These are phyloP conservation scores for Beta corolliflora DNA, from an alignment of 179 eudicot genomes.

Conservation along the genomic window DNA sequence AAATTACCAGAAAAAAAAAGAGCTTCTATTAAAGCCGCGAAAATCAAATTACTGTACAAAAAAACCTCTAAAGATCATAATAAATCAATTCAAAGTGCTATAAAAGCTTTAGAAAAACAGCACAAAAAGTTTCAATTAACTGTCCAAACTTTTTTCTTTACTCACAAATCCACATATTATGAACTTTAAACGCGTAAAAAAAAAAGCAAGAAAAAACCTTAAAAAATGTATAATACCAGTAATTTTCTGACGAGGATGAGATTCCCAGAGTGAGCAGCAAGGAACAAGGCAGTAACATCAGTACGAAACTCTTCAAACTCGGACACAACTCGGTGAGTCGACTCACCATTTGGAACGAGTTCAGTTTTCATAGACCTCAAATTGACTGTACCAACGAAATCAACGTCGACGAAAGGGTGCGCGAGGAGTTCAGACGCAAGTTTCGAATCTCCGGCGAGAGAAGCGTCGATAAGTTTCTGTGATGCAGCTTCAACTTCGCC, in stretches of 20 bases:
- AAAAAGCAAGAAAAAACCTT: too few relatives aligned
- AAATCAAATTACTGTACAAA: neutral
- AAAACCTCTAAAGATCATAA: neutral
- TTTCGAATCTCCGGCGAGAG: slow-evolving; percentile 41
- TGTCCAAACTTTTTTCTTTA: too few relatives aligned
- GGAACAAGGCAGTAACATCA: slow-evolving; percentile 61
- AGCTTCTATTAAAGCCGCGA: neutral
- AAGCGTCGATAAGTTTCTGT: slow-evolving; percentile 41
- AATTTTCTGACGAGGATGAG: slow-evolving; percentile 44
- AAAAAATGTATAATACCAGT: slow-evolving; percentile 47
- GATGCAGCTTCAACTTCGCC: slow-evolving; percentile 29
- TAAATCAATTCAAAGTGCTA: too few relatives aligned
- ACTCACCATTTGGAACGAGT: slow-evolving; percentile 52
- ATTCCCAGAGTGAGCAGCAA: slow-evolving; percentile 67
- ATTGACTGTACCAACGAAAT: slow-evolving; percentile 51
- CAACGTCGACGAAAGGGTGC: slow-evolving; percentile 54
- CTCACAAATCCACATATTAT: neutral
- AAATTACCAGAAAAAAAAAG: neutral
- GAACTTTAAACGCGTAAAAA: too few relatives aligned
- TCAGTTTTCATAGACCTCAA: slow-evolving; percentile 49
- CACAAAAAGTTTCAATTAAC: too few relatives aligned
- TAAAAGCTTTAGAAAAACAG: too few relatives aligned
- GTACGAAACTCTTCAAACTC: slow-evolving; percentile 69
- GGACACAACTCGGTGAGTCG: slow-evolving; percentile 40
- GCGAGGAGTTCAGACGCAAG: slow-evolving; percentile 41